Evolutionary conservation across 2,329 filamentous ascomycete species (phyloP).

Genomic region (Pseudogymnoascus sp.): DNA sequence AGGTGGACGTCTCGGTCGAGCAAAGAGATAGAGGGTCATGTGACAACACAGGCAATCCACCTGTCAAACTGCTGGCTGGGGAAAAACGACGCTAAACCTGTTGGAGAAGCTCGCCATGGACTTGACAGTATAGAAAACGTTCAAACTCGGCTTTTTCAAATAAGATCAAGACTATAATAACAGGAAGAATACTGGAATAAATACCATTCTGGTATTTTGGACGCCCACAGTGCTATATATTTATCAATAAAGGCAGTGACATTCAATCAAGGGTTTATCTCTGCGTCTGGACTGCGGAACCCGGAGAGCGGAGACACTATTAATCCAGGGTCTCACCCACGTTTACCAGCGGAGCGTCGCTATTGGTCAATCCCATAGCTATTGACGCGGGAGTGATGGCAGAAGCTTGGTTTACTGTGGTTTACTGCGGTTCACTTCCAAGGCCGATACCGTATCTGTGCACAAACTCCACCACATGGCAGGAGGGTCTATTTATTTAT

Average conservation of each 20-base stretch:
- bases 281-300: background rate
- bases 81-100: background rate
- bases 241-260: background rate
- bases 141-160: background rate
- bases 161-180: background rate
- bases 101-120: background rate
- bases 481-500: background rate
- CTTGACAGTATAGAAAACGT: background rate
- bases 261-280: background rate
- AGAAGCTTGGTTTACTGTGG: constrained; percentile 1
- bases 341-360: background rate
- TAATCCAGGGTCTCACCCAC: constrained; percentile 3
- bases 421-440: background rate
- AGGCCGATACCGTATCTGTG: background rate
- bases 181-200: background rate
- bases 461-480: background rate
- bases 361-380: background rate
- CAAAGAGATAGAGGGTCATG: background rate
- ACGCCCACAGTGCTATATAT: background rate
- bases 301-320: background rate
- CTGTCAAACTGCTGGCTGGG: background rate
- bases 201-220: background rate
- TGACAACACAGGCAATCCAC: background rate
- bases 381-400: constrained; percentile 6
- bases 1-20: background rate